Evolutionary conservation across 2,329 filamentous ascomycete genomes (phyloP).

Genomic region (Capronia americana): DNA sequence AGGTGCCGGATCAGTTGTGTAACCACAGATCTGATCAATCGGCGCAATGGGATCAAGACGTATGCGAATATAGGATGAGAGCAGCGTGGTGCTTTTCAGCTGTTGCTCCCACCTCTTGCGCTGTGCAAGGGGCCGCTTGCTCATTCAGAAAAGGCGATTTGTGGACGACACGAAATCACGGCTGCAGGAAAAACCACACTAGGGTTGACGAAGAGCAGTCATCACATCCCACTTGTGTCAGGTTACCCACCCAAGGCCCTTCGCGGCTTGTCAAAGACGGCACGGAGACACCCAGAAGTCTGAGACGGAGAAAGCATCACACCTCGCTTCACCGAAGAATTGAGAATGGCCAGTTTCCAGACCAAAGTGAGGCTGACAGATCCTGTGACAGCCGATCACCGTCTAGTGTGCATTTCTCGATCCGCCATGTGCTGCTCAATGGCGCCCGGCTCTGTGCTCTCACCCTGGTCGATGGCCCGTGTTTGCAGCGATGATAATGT

Average conservation of each 20-base stretch:
- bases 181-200: slow-evolving; percentile 12
- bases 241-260: not conserved
- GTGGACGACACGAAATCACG: not conserved
- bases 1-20: not conserved
- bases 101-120: not conserved
- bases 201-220: slow-evolving; percentile 1
- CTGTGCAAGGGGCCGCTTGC: not conserved
- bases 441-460: not conserved
- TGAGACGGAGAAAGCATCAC: not conserved
- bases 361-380: slow-evolving; percentile 1
- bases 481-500: not conserved
- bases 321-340: not conserved
- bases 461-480: slow-evolving; percentile 1
- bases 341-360: not conserved
- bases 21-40: slow-evolving; percentile 1
- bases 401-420: not conserved
- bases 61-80: not conserved
- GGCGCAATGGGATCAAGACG: not conserved
- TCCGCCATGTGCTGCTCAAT: not conserved
- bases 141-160: not conserved
- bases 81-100: not conserved
- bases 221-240: not conserved
- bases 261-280: not conserved
- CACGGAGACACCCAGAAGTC: not conserved
- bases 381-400: not conserved